Base-by-base conservation (phyloP, 495 filamentous ascomycete genomes). In the Aspergillus cristatus region DNA sequence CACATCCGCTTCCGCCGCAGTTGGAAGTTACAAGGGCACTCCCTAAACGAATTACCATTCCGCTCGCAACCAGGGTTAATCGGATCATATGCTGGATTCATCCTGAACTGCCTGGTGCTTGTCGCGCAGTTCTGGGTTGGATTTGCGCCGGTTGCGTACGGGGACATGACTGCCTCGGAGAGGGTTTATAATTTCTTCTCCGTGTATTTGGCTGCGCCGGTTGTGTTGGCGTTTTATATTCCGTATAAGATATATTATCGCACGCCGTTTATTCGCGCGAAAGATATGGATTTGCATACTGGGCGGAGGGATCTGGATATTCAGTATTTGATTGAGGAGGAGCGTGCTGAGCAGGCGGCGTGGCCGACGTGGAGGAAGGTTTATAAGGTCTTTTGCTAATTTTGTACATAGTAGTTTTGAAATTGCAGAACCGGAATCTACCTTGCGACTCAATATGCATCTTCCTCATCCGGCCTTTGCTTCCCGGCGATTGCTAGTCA, bases 101-200 rank as follows among this genome's bases (percentile, higher is more conserved):
- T 63, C 20, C 77, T 94, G 57, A 95, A 95, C 57, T 38, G 67
- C 17, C 63, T 94, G 7, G 79, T 98, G n/a, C 71, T 97, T 15
- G 51, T 90, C 32, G 90, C 84, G 6, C 89, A 97, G 53, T 94
- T 97, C 67, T 97, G 91, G 91, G 82, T 80, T 18, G 88, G 82
- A 18, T 81, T 85, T 12, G 84, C 81, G 43, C 91, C 91, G 1
- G 65, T 91, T 16, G 81, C 74, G 20, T 76, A 72, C 46, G 56
- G 38, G 0, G 36, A 52, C 0, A 68, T 55, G 53, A 65, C 65
- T 4, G 24, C 67, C 1, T 17, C 28, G 0, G 65, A 67, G 1
- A 53, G 73, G 17, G 73, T 68, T 0, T 43, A 77, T 42, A 74
- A 63, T 38, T 95, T 90, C 62, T 96, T 96, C 60, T 48, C 56